A percentile compares a stretch with the other conserved stretches of the same genome.
Evolutionary conservation across 2,329 filamentous ascomycete species (phyloP).

Genomic region (Knufia petricola): DNA sequence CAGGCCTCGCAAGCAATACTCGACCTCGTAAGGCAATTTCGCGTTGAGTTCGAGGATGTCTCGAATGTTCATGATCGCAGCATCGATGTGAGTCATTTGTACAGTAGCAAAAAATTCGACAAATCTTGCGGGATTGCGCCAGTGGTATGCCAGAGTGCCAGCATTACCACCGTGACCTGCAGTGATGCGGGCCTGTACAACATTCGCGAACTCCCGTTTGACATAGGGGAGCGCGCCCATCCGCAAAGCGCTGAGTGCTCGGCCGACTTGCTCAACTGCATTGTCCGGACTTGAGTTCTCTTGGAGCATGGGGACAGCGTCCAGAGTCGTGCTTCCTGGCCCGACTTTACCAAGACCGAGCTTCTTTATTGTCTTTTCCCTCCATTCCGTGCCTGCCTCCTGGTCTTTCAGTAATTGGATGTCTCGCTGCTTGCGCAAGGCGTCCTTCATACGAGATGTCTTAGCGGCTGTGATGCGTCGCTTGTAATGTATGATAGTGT

Average conservation of each 20-base stretch:
- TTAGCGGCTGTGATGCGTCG: constrained; percentile 18
- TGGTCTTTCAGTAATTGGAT: constrained; percentile 19
- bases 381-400: constrained; percentile 17
- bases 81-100: constrained; percentile 3
- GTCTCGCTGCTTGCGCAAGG: constrained; percentile 22
- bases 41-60: constrained; percentile 3
- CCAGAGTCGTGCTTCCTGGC: neutral
- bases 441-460: constrained; percentile 19
- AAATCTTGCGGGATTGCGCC: constrained; percentile 2
- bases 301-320: neutral
- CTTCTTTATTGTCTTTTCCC: constrained; percentile 3
- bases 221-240: neutral
- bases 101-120: neutral
- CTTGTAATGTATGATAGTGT: constrained; percentile 22
- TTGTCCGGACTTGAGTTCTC: neutral
- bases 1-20: neutral
- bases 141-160: neutral
- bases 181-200: neutral
- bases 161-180: too few species aligned
- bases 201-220: neutral
- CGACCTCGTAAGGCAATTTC: neutral
- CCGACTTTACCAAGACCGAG: neutral
- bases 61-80: constrained; percentile 5
- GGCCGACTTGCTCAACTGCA: constrained; percentile 1
- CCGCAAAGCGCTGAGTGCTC: neutral